Evolutionary conservation across 805 yeast genomes (phyloP).

Genomic region (Nakazawaea ernobii): DNA sequence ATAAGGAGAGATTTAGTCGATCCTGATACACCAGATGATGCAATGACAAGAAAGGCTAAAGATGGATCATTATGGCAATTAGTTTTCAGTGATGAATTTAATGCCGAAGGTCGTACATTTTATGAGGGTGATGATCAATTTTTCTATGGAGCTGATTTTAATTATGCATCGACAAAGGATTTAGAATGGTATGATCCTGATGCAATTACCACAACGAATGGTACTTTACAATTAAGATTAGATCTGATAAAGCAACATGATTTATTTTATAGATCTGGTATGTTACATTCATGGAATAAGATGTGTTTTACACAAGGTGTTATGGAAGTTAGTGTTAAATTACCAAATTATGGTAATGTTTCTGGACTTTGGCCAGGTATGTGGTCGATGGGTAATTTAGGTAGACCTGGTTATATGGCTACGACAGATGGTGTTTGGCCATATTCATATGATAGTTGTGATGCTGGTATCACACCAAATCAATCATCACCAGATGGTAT

Average conservation of each 20-base stretch:
- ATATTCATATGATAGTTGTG: conserved; percentile 40
- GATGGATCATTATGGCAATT: conserved; percentile 34
- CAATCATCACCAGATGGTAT: conserved; percentile 44
- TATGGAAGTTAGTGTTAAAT: conserved; percentile 34
- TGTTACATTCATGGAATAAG: conserved; percentile 44
- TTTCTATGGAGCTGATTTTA: conserved; percentile 36
- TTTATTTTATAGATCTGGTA: conserved; percentile 39
- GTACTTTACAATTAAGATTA: conserved; percentile 32
- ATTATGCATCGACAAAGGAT: conserved; percentile 42
- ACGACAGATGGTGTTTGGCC: conserved; percentile 50
- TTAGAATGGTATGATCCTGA: conserved; percentile 51
- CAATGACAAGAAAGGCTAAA: conserved; percentile 30
- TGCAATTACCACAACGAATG: conserved; percentile 35
- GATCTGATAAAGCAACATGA: conserved; percentile 39
- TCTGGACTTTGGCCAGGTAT: conserved; percentile 47
- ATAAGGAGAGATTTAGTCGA: conserved; percentile 51
- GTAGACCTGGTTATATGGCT: conserved; percentile 43
- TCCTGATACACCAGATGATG: conserved; percentile 53
- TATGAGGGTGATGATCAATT: conserved; percentile 44
- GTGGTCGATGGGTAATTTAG: conserved; percentile 45
- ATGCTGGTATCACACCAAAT: conserved; percentile 45
- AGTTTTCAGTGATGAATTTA: conserved; percentile 43
- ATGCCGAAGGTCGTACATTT: conserved; percentile 42
- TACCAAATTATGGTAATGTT: conserved; percentile 37
- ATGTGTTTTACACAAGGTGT: conserved; percentile 42